These are phyloP conservation scores for Flaveria ramosissima DNA, from an alignment of 129 eudicot genomes.

Conservation along the genomic window DNA sequence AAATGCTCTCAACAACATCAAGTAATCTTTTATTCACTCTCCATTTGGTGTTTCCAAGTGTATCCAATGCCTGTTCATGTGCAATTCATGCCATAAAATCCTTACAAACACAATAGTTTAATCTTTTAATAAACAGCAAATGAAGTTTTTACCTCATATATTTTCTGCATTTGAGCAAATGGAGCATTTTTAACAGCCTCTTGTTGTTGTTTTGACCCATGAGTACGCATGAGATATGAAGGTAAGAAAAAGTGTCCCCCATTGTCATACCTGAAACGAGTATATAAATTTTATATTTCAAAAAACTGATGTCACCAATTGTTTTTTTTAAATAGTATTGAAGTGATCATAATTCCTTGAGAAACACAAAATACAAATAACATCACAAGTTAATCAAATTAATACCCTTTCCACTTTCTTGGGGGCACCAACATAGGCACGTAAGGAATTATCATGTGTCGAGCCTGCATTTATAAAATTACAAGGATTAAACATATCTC, in stretches of 20 bases:
- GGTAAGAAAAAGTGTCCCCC: conserved; percentile 88
- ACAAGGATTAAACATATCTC: neutral
- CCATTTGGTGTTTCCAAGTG: conserved; percentile 94
- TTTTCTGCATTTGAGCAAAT: conserved; percentile 72
- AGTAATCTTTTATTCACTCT: conserved; percentile 76
- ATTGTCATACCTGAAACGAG: conserved; percentile 68
- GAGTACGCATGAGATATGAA: conserved; percentile 92
- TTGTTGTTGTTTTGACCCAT: conserved; percentile 83
- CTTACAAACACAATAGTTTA: neutral
- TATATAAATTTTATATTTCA: conserved; percentile 3
- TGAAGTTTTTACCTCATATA: conserved; percentile 55
- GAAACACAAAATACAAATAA: conserved; percentile 10
- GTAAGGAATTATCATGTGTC: conserved; percentile 80
- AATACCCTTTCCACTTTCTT: conserved; percentile 89
- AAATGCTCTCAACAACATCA: conserved; percentile 76
- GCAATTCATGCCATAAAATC: neutral
- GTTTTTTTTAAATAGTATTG: neutral
- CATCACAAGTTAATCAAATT: neutral
- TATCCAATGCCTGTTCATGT: conserved; percentile 79
- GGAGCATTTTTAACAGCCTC: conserved; percentile 64
- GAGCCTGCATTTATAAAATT: conserved; percentile 58
- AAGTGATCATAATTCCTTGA: neutral
- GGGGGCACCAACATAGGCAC: conserved; percentile 98
- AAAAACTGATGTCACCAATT: neutral
- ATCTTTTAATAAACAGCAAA: neutral